Evolutionary conservation across 1,139 yeast genomes (phyloP).

Genomic region (Yarrowia galli): DNA sequence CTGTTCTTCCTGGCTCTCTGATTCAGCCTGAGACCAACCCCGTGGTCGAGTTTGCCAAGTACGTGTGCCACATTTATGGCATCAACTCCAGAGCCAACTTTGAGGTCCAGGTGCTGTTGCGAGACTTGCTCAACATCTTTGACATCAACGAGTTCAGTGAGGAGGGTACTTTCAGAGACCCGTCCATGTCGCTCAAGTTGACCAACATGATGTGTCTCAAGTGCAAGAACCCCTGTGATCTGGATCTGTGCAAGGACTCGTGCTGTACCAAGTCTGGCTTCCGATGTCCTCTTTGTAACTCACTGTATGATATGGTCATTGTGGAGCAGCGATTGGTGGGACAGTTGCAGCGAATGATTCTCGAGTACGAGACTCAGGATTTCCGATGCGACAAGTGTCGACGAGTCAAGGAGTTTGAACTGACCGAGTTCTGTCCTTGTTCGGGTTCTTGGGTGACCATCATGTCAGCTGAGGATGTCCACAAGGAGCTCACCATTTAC

Average conservation of each 20-base stretch:
- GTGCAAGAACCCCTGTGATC: conserved; percentile 75
- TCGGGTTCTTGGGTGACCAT: conserved; percentile 86
- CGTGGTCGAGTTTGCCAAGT: conserved; percentile 78
- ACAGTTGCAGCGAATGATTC: conserved; percentile 62
- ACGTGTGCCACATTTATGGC: conserved; percentile 72
- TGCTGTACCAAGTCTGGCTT: conserved; percentile 55
- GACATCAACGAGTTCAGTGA: conserved; percentile 85
- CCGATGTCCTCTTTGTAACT: conserved; percentile 70
- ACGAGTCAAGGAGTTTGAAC: conserved; percentile 67
- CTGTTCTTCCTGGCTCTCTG: conserved; percentile 54
- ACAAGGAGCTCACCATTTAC: conserved; percentile 58
- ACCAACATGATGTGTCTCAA: conserved; percentile 78
- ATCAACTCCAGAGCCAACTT: conserved; percentile 69
- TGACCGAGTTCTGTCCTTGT: conserved; percentile 81
- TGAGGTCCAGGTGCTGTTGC: conserved; percentile 77
- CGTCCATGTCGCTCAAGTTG: conserved; percentile 71
- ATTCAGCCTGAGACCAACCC: conserved; percentile 58
- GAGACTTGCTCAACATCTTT: conserved; percentile 72
- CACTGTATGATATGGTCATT: conserved; percentile 67
- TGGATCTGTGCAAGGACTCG: conserved; percentile 78
- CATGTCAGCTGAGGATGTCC: conserved; percentile 57
- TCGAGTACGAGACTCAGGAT: conserved; percentile 80
- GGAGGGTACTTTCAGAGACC: conserved; percentile 77
- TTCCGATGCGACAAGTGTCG: conserved; percentile 79
- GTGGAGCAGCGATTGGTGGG: conserved; percentile 81